phyloP scores from a whole-genome alignment of 208 protist genomes.

The Crithidia bombi region DNA sequence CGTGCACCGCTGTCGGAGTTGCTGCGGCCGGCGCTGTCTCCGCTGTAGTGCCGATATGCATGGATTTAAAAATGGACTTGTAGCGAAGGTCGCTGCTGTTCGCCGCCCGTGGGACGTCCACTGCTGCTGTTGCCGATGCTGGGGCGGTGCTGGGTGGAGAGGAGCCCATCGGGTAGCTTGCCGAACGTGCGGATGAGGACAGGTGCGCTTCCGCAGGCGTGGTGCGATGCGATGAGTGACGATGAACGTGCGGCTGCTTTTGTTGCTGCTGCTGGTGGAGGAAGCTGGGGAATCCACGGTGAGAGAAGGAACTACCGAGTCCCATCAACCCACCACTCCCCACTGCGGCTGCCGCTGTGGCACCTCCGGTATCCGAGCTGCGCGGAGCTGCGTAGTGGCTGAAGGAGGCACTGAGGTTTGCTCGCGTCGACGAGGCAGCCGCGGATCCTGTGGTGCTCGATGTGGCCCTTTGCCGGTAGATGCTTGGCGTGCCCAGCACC shows the following conservation, averaged over 20 bases:
- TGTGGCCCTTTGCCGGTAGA: constrained; percentile 16
- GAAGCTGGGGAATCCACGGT: background rate
- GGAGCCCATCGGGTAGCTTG: background rate
- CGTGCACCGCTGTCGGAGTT: background rate
- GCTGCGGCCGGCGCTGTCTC: background rate
- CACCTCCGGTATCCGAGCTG: background rate
- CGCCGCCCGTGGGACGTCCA: background rate
- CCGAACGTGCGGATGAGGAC: constrained; percentile 1
- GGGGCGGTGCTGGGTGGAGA: background rate
- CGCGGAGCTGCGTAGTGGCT: background rate
- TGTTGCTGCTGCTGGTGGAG: constrained; percentile 4
- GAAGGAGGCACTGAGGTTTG: constrained; percentile 13
- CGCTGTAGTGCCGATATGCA: constrained; percentile 5
- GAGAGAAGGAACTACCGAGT: constrained; percentile 5
- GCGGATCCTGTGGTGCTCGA: background rate
- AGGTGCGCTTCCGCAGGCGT: background rate
- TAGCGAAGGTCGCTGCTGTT: constrained; percentile 8
- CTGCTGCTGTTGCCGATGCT: background rate
- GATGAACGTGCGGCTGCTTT: background rate
- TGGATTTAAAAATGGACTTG: constrained; percentile 26
- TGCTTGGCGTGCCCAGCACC: constrained; percentile 27
- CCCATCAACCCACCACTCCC: background rate
- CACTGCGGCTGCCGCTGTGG: background rate
- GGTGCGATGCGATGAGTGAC: background rate
- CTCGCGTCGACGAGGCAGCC: background rate